Conservation (phyloP, 495 filamentous ascomycete genomes). For the Pyrenula aspistea region DNA sequence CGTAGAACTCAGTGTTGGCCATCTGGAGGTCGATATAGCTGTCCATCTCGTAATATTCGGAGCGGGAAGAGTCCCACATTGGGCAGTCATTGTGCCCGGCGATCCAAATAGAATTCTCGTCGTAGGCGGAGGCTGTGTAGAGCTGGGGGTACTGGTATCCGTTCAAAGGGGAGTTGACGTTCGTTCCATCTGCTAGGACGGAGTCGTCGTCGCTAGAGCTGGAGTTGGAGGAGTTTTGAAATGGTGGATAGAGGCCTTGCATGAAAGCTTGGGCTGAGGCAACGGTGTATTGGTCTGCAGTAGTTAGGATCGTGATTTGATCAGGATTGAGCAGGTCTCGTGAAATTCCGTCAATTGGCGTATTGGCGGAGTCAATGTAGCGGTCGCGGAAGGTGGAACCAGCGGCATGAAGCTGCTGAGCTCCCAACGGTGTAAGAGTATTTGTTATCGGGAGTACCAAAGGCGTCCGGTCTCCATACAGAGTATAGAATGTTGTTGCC, state of each 20-base stretch:
- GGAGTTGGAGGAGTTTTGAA: slow-evolving; percentile 23
- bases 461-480: slow-evolving; percentile 65
- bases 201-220: slow-evolving; percentile 23
- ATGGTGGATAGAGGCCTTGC: slow-evolving; percentile 72
- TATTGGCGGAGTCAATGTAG: slow-evolving; percentile 31
- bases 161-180: slow-evolving; percentile 43
- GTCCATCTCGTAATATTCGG: slow-evolving; percentile 24
- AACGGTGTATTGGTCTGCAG: slow-evolving; percentile 34
- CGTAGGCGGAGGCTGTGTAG: slow-evolving; percentile 31
- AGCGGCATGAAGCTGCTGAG: slow-evolving; percentile 48
- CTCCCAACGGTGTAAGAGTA: slow-evolving; percentile 54
- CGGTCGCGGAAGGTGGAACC: slow-evolving; percentile 48
- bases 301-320: slow-evolving; percentile 32
- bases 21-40: slow-evolving; percentile 23
- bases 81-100: slow-evolving; percentile 47
- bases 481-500: slow-evolving; percentile 57
- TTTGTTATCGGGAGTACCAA: slow-evolving; percentile 33
- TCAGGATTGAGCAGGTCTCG: slow-evolving; percentile 29
- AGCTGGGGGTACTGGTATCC: slow-evolving; percentile 68
- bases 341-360: slow-evolving; percentile 28
- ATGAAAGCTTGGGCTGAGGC: slow-evolving; percentile 64
- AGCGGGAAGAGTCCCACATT: slow-evolving; percentile 21
- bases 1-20: slow-evolving; percentile 37
- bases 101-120: slow-evolving; percentile 45
- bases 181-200: slow-evolving; percentile 46